Percentiles rank a stretch among this genome's conserved stretches.
Evolutionary conservation across 805 yeast species (phyloP).

Genomic region (Candida nitratophila): DNA sequence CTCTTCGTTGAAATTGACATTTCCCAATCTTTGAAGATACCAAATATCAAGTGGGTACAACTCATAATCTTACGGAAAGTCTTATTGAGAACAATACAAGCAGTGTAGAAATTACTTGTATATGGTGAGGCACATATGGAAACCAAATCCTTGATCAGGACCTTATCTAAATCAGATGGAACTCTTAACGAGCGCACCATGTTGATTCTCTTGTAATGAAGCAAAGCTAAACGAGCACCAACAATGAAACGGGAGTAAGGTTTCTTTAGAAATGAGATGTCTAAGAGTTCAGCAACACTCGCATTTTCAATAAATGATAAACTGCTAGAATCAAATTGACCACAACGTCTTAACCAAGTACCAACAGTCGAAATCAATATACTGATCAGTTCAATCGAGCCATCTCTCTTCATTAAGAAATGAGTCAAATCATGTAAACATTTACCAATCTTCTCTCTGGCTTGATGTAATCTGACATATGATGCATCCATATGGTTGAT

Average conservation of each 20-base stretch:
- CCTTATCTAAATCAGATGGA: constrained; percentile 57
- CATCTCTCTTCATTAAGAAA: constrained; percentile 44
- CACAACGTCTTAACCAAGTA: constrained; percentile 45
- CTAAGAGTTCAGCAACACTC: constrained; percentile 43
- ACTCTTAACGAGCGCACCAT: constrained; percentile 68
- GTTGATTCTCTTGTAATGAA: constrained; percentile 67
- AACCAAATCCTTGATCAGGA: constrained; percentile 59
- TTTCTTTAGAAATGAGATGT: constrained; percentile 54
- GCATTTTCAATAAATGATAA: constrained; percentile 19
- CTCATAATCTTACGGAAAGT: constrained; percentile 62
- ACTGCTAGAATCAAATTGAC: constrained; percentile 23
- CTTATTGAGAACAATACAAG: constrained; percentile 59
- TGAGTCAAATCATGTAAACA: constrained; percentile 52
- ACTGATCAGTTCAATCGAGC: constrained; percentile 57
- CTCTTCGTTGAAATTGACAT: constrained; percentile 42
- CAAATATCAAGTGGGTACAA: constrained; percentile 44
- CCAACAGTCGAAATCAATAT: constrained; percentile 57
- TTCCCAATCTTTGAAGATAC: constrained; percentile 35
- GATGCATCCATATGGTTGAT: constrained; percentile 28
- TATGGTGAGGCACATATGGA: constrained; percentile 62
- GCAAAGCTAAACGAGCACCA: constrained; percentile 67
- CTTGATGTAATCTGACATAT: constrained; percentile 49
- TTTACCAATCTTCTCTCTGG: constrained; percentile 44
- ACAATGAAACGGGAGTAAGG: constrained; percentile 73
- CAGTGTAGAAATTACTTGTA: constrained; percentile 58